Evolutionary conservation across 805 yeast genomes (phyloP), one percentile per base, ranked within the genome.

Genomic region (Candida chilensis): DNA sequence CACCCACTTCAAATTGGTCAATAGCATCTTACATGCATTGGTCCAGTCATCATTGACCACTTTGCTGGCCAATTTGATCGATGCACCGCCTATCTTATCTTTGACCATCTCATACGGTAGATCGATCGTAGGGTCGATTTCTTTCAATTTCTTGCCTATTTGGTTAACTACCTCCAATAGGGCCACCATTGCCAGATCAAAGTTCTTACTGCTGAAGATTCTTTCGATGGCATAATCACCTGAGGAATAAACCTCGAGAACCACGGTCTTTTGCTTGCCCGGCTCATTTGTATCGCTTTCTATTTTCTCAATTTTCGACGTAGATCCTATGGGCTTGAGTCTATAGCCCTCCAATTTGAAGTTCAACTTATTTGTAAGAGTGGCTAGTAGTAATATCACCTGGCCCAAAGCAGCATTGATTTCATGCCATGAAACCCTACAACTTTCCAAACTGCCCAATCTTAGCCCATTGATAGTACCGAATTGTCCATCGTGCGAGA

Each of bases 371-470:
- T 71, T 58, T 1, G 71, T 53, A 3, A 87, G 64, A 2, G 90
- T 83, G 1, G 78, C 66, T 18, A 88, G 48, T 13, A 90, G 52
- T 9, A 86, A 54, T 2, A 84, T 70, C 2, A 88, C 57, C 40
- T 88, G 95, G 0, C 97, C 97, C 42, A 88, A 55, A 0, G 94
- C 96, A 2, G 94, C 92, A 47, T 87, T 88, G 26, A 86, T 78
- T 43, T 88, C 97, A 32, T 84, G 74, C 94, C 95, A 86, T 2
- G 94, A 80, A 0, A 88, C 83, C 36, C 66, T 70, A 31, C 59
- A 52, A 5, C 64, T 69, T 24, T 70, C 73, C 28, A 74, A 50
- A 10, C 75, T 62, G 0, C 97, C 97, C n/a, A 90, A 50, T 33
- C 95, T 56, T 16, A 85, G 62, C 0, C 88, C 90, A 52, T 88